Conservation (phyloP, 192 early-diverging fungal species). For the Anaeromyces robustus region DNA sequence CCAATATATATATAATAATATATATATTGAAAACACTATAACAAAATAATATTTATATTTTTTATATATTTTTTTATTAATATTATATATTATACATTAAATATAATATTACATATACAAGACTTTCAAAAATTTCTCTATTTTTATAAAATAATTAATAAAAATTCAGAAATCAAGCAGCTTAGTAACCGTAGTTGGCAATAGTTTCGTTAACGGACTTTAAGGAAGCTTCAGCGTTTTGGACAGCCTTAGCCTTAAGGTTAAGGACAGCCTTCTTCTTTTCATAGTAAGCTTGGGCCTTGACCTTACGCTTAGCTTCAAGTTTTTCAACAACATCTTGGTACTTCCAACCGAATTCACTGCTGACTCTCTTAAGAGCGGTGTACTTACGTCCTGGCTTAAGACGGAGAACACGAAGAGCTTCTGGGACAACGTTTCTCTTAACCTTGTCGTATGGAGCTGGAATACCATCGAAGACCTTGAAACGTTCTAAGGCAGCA, state of each 20-base stretch:
- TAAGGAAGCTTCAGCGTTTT: conserved; percentile 32
- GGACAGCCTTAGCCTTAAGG: conserved; percentile 49
- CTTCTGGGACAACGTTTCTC: conserved; percentile 92
- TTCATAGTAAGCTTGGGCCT: conserved; percentile 81
- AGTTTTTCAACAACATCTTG: conserved; percentile 87
- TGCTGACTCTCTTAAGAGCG: conserved; percentile 77
- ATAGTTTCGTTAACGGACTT: conserved; percentile 33
- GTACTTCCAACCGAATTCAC: conserved; percentile 99
- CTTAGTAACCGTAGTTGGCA: conserved; percentile 43
- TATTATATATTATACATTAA: not conserved
- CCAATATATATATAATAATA: no score
- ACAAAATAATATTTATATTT: no score
- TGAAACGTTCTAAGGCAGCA: conserved; percentile 89
- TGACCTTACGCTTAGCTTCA: conserved; percentile 98
- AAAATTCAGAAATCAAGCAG: not conserved
- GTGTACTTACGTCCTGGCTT: conserved; percentile 96
- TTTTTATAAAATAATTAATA: not conserved
- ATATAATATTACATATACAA: not conserved
- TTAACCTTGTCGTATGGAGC: conserved; percentile 93
- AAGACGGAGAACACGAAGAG: conserved; percentile 85
- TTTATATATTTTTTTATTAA: not conserved
- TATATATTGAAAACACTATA: no score
- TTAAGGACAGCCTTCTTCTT: conserved; percentile 47
- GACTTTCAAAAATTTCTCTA: not conserved
- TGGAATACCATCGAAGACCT: conserved; percentile 98